Evolutionary conservation across 202 grass and related monocot species (phyloP).

Genomic region (Hordeum pubiflorum): DNA sequence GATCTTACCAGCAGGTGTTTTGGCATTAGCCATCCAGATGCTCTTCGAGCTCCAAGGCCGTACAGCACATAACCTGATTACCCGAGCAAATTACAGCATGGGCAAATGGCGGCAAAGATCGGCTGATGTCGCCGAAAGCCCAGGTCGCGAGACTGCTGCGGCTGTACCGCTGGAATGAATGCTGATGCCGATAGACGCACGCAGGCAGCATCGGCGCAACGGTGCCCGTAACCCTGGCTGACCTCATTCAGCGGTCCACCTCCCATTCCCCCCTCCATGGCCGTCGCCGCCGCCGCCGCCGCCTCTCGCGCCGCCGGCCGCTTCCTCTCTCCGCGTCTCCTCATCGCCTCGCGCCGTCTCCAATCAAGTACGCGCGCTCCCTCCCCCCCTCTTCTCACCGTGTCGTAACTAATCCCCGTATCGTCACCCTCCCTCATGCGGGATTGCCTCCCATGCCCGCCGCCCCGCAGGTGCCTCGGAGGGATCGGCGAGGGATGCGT

Average conservation of each 20-base stretch:
- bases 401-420: neutral
- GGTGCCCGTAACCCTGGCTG: slow-evolving; percentile 5
- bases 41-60: too few relatives aligned
- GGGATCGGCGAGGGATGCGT: slow-evolving; percentile 3
- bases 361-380: slow-evolving; percentile 23
- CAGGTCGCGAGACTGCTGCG: neutral
- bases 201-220: neutral
- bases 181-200: neutral
- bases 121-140: neutral
- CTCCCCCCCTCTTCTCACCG: neutral
- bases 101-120: neutral
- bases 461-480: slow-evolving; percentile 25
- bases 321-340: neutral
- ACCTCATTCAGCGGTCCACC: neutral
- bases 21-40: too few relatives aligned
- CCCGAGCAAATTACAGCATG: too few relatives aligned
- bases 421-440: neutral
- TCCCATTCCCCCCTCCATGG: slow-evolving; percentile 16
- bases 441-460: neutral
- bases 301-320: neutral
- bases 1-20: too few relatives aligned
- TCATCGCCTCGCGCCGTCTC: slow-evolving; percentile 29
- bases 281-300: slow-evolving; percentile 22
- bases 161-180: neutral
- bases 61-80: too few relatives aligned